Conservation (phyloP, 495 filamentous ascomycete species). For the Talaromyces nanjingensis region DNA sequence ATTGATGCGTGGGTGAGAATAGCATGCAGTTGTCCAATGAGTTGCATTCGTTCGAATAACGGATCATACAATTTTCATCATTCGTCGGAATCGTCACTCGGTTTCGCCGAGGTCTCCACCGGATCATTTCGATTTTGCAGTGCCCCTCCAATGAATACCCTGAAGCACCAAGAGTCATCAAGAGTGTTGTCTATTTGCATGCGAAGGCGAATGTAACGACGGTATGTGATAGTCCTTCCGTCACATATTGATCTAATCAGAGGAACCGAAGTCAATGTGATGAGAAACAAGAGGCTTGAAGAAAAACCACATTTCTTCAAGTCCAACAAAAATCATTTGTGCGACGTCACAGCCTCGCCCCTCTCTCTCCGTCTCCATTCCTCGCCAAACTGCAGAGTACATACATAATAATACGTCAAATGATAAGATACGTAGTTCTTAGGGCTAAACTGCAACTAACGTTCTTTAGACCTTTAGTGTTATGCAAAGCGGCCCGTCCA, state of each 20-base stretch:
- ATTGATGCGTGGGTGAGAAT: neutral
- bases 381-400: neutral
- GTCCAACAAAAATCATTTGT: neutral
- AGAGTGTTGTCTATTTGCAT: neutral
- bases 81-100: neutral
- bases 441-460: conserved; percentile 2
- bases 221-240: neutral
- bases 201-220: neutral
- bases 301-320: neutral
- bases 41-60: neutral
- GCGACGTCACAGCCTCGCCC: neutral
- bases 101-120: neutral
- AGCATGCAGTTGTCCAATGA: neutral
- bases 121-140: neutral
- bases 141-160: neutral
- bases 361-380: neutral
- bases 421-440: neutral
- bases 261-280: neutral
- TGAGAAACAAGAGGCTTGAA: neutral
- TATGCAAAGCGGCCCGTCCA: conserved; percentile 10
- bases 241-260: neutral
- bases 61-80: neutral
- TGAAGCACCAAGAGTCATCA: neutral
- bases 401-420: neutral
- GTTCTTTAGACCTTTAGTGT: neutral